Conservation (phyloP, 176 grass and related monocot species). For the Oryza rufipogon region DNA sequence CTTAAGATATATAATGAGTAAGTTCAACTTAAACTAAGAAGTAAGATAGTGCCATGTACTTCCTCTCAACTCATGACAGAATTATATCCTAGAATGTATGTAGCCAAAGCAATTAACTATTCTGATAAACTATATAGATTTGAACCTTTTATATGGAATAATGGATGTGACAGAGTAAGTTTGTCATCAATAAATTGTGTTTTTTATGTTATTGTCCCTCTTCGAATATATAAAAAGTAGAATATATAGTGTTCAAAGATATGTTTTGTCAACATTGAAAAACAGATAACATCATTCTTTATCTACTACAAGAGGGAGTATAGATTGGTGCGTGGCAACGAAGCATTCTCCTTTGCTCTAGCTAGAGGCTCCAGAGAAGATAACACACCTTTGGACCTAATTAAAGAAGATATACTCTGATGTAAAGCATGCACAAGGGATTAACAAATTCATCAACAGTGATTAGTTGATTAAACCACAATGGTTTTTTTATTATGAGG, state of each 20-base stretch:
- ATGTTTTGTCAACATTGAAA: background rate
- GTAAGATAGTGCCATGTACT: background rate
- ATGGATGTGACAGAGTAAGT: background rate
- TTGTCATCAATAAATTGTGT: background rate
- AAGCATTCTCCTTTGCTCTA: slow-evolving; percentile 15
- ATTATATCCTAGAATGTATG: background rate
- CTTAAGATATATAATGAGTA: background rate
- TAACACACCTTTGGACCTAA: slow-evolving; percentile 28
- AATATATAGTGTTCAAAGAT: background rate
- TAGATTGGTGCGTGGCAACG: background rate
- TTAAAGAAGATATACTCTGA: slow-evolving; percentile 18
- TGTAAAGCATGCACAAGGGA: background rate
- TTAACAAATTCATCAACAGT: background rate
- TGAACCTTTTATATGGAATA: background rate
- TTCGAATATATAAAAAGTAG: background rate
- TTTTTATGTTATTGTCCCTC: background rate
- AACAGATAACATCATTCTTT: background rate
- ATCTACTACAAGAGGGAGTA: background rate
- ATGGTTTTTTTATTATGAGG: background rate
- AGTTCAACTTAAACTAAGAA: background rate
- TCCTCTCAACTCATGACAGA: too few species aligned
- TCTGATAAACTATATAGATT: background rate
- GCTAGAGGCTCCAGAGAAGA: background rate
- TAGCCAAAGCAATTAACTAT: background rate
- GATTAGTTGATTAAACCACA: background rate